These are phyloP conservation scores for Trifolium fragiferum DNA, from an alignment of 306 rosid species.

Conservation along the genomic window DNA sequence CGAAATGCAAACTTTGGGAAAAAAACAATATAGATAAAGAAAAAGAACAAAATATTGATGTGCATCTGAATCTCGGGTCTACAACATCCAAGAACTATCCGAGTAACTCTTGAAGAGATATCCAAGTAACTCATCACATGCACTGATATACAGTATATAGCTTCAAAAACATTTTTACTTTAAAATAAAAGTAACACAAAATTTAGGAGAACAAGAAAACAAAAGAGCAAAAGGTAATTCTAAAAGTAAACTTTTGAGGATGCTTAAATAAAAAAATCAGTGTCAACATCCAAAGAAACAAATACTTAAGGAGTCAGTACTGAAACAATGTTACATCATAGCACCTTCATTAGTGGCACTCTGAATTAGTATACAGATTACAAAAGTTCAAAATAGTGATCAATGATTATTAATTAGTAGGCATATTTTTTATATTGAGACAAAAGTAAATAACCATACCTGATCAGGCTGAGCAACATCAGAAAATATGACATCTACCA, in stretches of 20 bases:
- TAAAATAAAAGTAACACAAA: neutral
- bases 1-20: neutral
- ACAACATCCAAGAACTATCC: conserved; percentile 69
- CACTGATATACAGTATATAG: neutral
- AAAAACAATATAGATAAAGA: neutral
- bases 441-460: conserved; percentile 48
- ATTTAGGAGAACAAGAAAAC: neutral
- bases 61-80: conserved; percentile 73
- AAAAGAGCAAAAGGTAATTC: neutral
- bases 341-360: no score
- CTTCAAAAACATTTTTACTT: neutral
- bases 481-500: conserved; percentile 97
- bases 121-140: conserved; percentile 67
- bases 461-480: conserved; percentile 99
- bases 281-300: neutral
- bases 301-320: neutral
- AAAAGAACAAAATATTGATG: neutral
- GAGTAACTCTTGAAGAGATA: conserved; percentile 82
- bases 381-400: neutral
- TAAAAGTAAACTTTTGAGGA: neutral
- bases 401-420: neutral
- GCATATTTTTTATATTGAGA: neutral
- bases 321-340: neutral
- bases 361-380: neutral
- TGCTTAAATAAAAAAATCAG: neutral